Base-by-base conservation (phyloP, 352 stramenopile genomes). In the Phytophthora europaea region DNA sequence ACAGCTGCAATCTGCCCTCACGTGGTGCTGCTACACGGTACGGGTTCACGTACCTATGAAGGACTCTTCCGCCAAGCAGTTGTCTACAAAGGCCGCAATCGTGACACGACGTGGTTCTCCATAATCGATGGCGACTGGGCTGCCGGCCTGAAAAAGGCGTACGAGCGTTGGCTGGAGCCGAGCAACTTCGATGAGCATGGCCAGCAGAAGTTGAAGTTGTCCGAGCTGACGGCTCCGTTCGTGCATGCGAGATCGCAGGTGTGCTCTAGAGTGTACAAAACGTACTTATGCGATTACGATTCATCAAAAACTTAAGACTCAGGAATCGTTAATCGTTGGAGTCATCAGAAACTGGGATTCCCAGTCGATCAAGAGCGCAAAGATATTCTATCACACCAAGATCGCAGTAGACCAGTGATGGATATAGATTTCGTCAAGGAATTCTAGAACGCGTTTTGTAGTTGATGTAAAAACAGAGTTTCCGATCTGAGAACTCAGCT, bases 21-120 rank as follows among this genome's bases (percentile, higher is more conserved):
- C 28, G 69, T 10, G 20, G 18, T 51, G 61, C 69, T 40, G 62
- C 56, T 5, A 23, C 56, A 33, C 38, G 69, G 6, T 34, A 36
- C 51, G 62, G 63, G 13, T 76, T 76, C 48, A 76, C 56, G 2
- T 76, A 57, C 22, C n/a, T n/a, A n/a, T n/a, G 62, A 76, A 55
- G 69, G 69, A 2, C n/a, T 54, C 10, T 76, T 72, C 28, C 69
- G 62, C n/a, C 69, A 76, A 51, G 47, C 40, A 13, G 45, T 64
- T 18, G 55, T 62, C 33, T 75, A 67, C 56, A 67, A 75, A 26
- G 63, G 56, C 16, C 68, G 68, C 45, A 71, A 60, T 16, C 61
- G 68, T 8, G 55, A 75, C 48, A 67, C 62, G 9, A 65, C 59
- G 15, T 65, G 50, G 62, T 76, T 76, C 62, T 76, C 69, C 5